Conservation (phyloP, 345 rosid species). For the Linum trigynum region DNA sequence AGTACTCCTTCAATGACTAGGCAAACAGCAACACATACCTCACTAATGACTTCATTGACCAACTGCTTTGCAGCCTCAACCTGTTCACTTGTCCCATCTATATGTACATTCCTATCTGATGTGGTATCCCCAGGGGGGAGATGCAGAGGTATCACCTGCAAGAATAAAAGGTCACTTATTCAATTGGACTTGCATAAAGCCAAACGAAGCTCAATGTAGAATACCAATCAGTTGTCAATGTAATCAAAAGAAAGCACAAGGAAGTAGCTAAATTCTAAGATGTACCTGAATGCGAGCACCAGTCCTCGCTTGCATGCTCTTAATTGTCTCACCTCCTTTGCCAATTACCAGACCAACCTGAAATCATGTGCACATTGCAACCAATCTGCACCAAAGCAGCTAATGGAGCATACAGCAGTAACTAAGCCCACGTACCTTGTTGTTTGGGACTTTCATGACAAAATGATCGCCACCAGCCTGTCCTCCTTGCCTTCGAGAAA, state of each 20-base stretch:
- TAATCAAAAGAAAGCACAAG: not conserved
- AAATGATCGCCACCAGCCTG: slow-evolving; percentile 68
- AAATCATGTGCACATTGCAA: slow-evolving; percentile 22
- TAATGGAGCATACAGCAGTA: slow-evolving; percentile 7
- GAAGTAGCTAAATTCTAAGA: not conserved
- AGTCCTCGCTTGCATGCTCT: slow-evolving; percentile 85
- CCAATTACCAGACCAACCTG: slow-evolving; percentile 99
- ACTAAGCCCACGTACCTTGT: slow-evolving; percentile 49
- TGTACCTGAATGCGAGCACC: slow-evolving; percentile 98
- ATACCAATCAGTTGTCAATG: not conserved
- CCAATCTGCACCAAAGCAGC: slow-evolving; percentile 12
- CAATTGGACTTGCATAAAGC: not conserved
- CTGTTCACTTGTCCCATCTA: slow-evolving; percentile 90
- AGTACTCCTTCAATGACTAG: slow-evolving; percentile 12
- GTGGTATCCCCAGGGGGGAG: slow-evolving; percentile 90
- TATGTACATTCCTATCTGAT: slow-evolving; percentile 64
- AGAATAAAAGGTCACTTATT: not conserved
- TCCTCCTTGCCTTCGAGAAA: slow-evolving; percentile 63
- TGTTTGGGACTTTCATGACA: slow-evolving; percentile 71
- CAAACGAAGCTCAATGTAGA: not conserved
- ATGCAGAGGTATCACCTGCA: slow-evolving; percentile 92
- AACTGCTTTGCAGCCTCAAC: slow-evolving; percentile 80
- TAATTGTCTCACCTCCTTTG: slow-evolving; percentile 97
- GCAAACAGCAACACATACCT: slow-evolving; percentile 52
- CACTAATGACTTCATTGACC: slow-evolving; percentile 88